Evolutionary conservation across 441 rosid species (phyloP).

Genomic region (Theobroma grandiflorum): DNA sequence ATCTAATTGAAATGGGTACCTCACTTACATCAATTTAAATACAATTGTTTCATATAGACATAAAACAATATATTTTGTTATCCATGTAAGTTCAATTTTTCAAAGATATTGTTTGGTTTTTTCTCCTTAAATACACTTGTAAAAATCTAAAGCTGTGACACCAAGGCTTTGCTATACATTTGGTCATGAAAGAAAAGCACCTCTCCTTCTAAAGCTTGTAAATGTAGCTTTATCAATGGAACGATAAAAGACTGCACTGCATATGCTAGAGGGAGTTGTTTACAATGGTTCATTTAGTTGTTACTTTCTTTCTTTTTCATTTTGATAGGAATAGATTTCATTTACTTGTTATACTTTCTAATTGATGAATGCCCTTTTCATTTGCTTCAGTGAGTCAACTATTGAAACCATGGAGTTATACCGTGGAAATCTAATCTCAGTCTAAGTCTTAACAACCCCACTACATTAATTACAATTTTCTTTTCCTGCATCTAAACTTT

Average conservation of each 20-base stretch:
- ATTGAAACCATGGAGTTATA: background rate
- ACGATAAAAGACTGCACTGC: background rate
- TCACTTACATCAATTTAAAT: slow-evolving; percentile 1
- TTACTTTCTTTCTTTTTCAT: background rate
- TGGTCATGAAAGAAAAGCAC: background rate
- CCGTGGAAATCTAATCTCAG: background rate
- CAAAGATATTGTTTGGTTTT: background rate
- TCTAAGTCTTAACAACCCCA: slow-evolving; percentile 6
- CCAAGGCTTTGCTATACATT: too few species aligned
- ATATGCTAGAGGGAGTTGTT: background rate
- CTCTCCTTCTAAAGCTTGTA: background rate
- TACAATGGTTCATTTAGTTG: background rate
- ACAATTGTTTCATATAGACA: background rate
- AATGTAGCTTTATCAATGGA: background rate
- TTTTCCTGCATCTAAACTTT: background rate
- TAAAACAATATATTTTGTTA: background rate
- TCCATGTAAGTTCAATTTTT: background rate
- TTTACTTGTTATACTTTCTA: background rate
- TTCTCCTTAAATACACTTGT: too few species aligned
- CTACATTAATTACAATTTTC: background rate
- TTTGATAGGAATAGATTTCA: background rate
- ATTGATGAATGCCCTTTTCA: background rate
- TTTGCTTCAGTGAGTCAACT: background rate
- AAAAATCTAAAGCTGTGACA: too few species aligned
- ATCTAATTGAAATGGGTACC: background rate